Evolutionary conservation across 164 flowering plant species (phyloP).

Genomic region (Chloranthus sessilifolius): DNA sequence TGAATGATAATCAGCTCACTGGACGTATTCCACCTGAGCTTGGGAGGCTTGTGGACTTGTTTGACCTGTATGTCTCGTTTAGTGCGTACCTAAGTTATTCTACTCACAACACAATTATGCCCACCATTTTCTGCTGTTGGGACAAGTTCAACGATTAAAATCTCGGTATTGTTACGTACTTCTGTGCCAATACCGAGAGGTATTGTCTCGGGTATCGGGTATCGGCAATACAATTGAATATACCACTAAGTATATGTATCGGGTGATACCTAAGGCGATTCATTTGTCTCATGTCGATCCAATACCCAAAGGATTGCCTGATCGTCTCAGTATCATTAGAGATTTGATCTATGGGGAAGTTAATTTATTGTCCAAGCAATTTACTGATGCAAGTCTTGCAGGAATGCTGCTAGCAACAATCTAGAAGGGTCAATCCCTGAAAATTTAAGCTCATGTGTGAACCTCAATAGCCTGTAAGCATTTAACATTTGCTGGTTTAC

Average conservation of each 20-base stretch:
- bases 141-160: too few species aligned
- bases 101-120: neutral
- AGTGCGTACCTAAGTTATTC: neutral
- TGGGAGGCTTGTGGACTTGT: constrained; percentile 86
- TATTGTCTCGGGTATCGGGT: too few species aligned
- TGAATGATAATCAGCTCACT: constrained; percentile 73
- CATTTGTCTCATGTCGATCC: too few species aligned
- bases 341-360: too few species aligned
- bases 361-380: neutral
- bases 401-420: constrained; percentile 84
- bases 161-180: too few species aligned
- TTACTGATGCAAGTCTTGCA: constrained; percentile 21
- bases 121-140: neutral
- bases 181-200: too few species aligned
- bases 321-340: too few species aligned
- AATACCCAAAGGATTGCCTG: too few species aligned
- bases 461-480: constrained; percentile 87
- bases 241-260: too few species aligned
- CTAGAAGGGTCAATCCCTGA: constrained; percentile 91
- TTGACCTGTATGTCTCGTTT: constrained; percentile 66
- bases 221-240: too few species aligned
- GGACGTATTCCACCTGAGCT: constrained; percentile 92
- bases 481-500: neutral
- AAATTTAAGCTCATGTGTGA: constrained; percentile 84
- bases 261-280: too few species aligned